Evolutionary conservation across 345 rosid species (phyloP).

Genomic region (Excoecaria cochinchinensis): DNA sequence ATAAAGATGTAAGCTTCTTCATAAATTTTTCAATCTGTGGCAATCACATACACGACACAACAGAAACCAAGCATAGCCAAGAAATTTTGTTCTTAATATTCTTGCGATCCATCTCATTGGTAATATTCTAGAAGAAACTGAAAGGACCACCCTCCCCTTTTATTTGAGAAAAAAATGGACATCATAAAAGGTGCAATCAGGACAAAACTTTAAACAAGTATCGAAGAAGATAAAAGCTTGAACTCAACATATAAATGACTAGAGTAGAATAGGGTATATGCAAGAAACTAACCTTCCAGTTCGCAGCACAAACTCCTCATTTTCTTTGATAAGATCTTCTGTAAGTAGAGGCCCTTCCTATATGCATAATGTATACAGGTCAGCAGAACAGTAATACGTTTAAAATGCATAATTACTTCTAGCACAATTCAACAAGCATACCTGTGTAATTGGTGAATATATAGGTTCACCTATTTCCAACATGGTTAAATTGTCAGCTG

Average conservation of each 20-base stretch:
- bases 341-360: slow-evolving; percentile 95
- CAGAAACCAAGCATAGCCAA: neutral
- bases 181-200: neutral
- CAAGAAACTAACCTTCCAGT: slow-evolving; percentile 76
- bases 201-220: neutral
- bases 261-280: neutral
- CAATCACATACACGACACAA: neutral
- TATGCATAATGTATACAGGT: slow-evolving; percentile 25
- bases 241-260: slow-evolving; percentile 6
- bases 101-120: neutral
- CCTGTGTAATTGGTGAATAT: slow-evolving; percentile 87
- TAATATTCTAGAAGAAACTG: neutral
- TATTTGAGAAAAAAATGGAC: neutral
- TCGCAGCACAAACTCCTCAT: slow-evolving; percentile 91
- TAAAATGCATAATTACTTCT: slow-evolving; percentile 15
- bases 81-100: neutral
- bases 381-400: slow-evolving; percentile 8
- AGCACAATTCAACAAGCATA: slow-evolving; percentile 30
- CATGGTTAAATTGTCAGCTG: slow-evolving; percentile 61
- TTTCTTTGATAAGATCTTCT: slow-evolving; percentile 93
- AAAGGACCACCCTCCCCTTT: neutral
- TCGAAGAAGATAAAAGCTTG: neutral
- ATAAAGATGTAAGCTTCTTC: neutral
- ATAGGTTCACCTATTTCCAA: slow-evolving; percentile 92
- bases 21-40: neutral